A percentile compares a stretch with the other conserved stretches of the same genome.
Evolutionary conservation across 2,329 filamentous ascomycete species (phyloP).

Genomic region (Arthrobotrys sinensis): DNA sequence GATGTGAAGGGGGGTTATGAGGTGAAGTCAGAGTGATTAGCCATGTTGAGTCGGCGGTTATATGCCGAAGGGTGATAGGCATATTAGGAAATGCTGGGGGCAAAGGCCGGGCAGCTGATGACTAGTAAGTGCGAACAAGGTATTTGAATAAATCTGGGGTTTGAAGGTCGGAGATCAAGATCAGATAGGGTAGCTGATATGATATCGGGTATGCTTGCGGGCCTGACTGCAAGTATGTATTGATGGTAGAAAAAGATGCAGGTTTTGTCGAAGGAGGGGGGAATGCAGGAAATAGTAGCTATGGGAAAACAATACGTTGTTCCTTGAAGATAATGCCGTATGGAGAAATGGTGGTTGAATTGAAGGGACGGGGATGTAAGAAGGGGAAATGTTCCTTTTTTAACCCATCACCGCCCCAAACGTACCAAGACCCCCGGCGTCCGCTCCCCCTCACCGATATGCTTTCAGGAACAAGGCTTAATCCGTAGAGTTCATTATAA

Average conservation of each 20-base stretch:
- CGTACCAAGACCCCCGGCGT: not conserved
- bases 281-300: not conserved
- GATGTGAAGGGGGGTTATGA: constrained; percentile 67
- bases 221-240: not conserved
- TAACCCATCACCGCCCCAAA: constrained; percentile 27
- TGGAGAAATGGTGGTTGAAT: constrained; percentile 1
- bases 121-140: constrained; percentile 9
- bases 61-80: constrained; percentile 61
- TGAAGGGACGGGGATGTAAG: constrained; percentile 29
- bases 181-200: constrained; percentile 16
- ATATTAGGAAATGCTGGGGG: constrained; percentile 24
- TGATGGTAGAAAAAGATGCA: constrained; percentile 34
- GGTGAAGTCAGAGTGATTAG: constrained; percentile 62
- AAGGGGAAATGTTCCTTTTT: constrained; percentile 59
- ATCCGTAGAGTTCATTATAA: constrained; percentile 16
- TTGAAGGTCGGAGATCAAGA: not conserved
- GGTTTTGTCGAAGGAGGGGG: constrained; percentile 44
- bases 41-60: constrained; percentile 63
- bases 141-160: constrained; percentile 8
- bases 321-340: constrained; percentile 19
- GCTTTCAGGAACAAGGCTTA: constrained; percentile 43
- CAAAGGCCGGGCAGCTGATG: not conserved
- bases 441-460: constrained; percentile 4
- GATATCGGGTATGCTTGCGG: constrained; percentile 38
- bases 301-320: not conserved